Percentiles rank a stretch among this genome's conserved stretches.
These are phyloP conservation scores for Debaryomyces udenii DNA, from an alignment of 1,139 yeast genomes.

Conservation along the genomic window DNA sequence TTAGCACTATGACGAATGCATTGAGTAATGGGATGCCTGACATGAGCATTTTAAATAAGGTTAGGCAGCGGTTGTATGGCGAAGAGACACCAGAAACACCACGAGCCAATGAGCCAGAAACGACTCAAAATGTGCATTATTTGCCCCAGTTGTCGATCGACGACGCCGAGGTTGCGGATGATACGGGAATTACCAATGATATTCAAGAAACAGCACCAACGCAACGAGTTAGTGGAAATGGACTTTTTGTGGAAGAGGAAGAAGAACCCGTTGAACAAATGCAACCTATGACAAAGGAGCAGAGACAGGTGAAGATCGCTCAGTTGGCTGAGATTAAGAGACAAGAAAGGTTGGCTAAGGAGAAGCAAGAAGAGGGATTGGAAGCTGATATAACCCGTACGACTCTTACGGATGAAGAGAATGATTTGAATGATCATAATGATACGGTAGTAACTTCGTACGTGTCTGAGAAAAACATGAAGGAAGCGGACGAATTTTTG, in stretches of 20 bases:
- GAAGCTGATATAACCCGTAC: slow-evolving; percentile 39
- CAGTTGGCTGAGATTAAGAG: slow-evolving; percentile 28
- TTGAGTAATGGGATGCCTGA: slow-evolving; percentile 11
- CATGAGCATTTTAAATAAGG: slow-evolving; percentile 13
- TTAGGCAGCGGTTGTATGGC: slow-evolving; percentile 15
- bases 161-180: slow-evolving; percentile 15
- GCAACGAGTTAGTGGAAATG: not conserved
- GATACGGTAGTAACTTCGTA: slow-evolving; percentile 23
- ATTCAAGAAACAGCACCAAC: not conserved
- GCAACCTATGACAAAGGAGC: slow-evolving; percentile 20
- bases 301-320: slow-evolving; percentile 26
- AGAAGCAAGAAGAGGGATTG: slow-evolving; percentile 24
- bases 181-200: not conserved
- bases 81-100: not conserved
- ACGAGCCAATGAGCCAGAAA: not conserved
- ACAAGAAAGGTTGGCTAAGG: slow-evolving; percentile 22
- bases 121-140: slow-evolving; percentile 4
- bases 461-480: slow-evolving; percentile 27
- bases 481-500: slow-evolving; percentile 39
- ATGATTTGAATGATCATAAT: slow-evolving; percentile 31
- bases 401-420: slow-evolving; percentile 47
- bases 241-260: slow-evolving; percentile 9
- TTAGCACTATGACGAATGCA: slow-evolving; percentile 18
- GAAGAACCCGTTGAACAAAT: slow-evolving; percentile 12
- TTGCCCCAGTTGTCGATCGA: slow-evolving; percentile 18